Evolutionary conservation across 768 basidiomycete species (phyloP).

Genomic region (Lactarius hengduanensis): DNA sequence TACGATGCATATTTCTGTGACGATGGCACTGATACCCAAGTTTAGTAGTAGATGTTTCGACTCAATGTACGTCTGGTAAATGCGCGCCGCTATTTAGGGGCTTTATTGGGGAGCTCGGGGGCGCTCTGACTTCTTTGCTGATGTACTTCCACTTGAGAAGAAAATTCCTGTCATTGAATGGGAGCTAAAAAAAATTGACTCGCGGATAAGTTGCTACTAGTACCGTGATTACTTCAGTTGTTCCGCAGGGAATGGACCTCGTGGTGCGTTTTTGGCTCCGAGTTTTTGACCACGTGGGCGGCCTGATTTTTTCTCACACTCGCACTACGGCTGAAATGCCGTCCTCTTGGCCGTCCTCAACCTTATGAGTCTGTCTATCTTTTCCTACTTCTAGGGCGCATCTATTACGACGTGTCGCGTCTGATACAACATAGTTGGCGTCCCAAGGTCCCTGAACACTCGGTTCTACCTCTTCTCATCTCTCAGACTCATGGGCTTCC

Average conservation of each 20-base stretch:
- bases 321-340: too few species aligned
- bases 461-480: neutral
- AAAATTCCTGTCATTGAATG: too few species aligned
- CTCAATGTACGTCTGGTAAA: neutral
- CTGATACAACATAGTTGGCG: neutral
- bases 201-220: too few species aligned
- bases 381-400: neutral
- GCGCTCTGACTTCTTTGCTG: too few species aligned
- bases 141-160: too few species aligned
- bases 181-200: too few species aligned
- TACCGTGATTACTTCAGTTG: too few species aligned
- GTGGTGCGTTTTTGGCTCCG: too few species aligned
- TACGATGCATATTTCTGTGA: neutral
- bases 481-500: neutral
- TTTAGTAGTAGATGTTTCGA: neutral
- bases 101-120: too few species aligned
- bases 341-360: neutral
- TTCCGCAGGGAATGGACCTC: too few species aligned
- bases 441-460: too few species aligned
- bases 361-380: neutral
- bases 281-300: neutral
- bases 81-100: neutral
- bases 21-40: neutral
- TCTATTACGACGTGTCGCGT: neutral
- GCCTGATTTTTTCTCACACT: neutral